Conservation (phyloP, 2,329 filamentous ascomycete species). For the Ciborinia camelliae region DNA sequence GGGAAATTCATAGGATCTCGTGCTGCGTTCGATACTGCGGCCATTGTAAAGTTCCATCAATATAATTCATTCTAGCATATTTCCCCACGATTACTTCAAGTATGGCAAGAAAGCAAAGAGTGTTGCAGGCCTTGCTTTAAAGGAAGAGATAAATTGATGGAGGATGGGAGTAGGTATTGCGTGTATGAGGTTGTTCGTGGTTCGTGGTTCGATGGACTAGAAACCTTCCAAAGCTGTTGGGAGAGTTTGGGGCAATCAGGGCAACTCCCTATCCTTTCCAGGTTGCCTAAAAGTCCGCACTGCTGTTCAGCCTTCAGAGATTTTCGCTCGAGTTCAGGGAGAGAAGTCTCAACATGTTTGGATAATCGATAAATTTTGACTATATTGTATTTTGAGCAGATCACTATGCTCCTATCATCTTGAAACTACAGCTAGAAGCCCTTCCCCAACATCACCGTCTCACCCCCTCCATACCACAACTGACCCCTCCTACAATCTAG, state of each 20-base stretch:
- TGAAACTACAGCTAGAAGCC: constrained; percentile 47
- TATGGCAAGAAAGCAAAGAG: neutral
- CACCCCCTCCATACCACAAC: constrained; percentile 85
- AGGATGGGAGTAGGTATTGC: neutral
- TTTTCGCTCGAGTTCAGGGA: neutral
- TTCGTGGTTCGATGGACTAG: neutral
- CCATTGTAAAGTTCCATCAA: neutral
- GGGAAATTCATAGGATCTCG: neutral
- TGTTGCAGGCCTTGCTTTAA: neutral
- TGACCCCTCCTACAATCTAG: constrained; percentile 71
- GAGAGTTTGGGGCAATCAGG: neutral
- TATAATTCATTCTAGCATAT: neutral
- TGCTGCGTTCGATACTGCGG: neutral
- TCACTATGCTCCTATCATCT: neutral
- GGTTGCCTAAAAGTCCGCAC: neutral
- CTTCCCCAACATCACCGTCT: constrained; percentile 61
- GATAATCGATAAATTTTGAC: neutral
- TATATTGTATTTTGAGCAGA: neutral
- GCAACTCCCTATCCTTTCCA: neutral
- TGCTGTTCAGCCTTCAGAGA: neutral
- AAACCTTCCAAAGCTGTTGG: neutral
- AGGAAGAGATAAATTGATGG: neutral
- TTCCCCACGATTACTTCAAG: neutral
- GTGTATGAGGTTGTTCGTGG: neutral
- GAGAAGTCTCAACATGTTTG: neutral